Evolutionary conservation across 1,284 basidiomycete species (phyloP), one percentile per base, ranked within the genome.

Genomic region (Puccinia triticina): DNA sequence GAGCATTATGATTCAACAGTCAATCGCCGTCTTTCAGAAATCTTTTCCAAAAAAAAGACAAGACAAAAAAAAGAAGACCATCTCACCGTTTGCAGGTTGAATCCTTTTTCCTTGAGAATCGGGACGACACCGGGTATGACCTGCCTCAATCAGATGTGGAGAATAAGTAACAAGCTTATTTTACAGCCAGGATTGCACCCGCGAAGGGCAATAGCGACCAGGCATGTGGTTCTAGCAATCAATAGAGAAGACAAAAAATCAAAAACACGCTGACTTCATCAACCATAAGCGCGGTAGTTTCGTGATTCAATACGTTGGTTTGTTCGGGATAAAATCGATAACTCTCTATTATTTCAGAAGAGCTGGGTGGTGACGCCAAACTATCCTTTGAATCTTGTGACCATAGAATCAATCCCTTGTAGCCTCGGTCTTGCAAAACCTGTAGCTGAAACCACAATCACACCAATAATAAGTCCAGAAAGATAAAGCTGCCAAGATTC

Each of bases 351-450:
- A 82, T 71, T 26, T 75, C 21, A 21, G 50, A 66, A 21, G 74
- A 23, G 50, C 55, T 46, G 14, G 81, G 81, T 12, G 64, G 59
- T 18, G 23, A 29, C 0, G n/a, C 64, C 26, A 40, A 29, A 14
- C 46, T 66, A 48, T 77, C 81, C 18, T 53, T 18, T 43, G 73
- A 75, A 48, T 75, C 81, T 59, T 82, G 32, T 21, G n/a, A 53
- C 73, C 80, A 82, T n/a, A 76, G 26, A 29, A 76, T 57, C 34
- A 82, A 76, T 83, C 84, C 83, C 3, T 83, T 84, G 83, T 86
- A 86, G 11, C 86, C 85, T 11, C 85, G 83, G 14, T 85, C 66
- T 26, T 79, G 50, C 26, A 86, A 80, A 11, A 86, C 79, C 37
- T 84, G 53, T 1, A 85, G 77, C 16, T 83, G 61, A 1, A 71